A percentile compares a stretch with the other conserved stretches of the same genome.
Conservation (phyloP, 139 green algal genomes). For the Raphidocelis subcapitata region DNA sequence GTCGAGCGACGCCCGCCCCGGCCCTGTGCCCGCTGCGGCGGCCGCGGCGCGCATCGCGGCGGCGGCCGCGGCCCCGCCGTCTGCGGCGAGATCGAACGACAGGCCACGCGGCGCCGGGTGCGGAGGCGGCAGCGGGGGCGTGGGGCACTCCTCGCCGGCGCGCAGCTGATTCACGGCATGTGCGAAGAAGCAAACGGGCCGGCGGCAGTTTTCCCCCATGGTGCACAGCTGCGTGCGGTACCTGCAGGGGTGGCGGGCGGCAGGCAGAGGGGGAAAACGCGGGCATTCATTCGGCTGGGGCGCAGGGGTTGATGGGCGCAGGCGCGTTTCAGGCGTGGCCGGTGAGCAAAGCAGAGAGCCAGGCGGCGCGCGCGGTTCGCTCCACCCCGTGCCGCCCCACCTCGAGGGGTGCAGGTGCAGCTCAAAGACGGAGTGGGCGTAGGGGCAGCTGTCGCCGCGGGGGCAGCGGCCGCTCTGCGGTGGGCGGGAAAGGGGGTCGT, state of each 20-base stretch:
- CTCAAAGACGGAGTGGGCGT: conserved; percentile 92
- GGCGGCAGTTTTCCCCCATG: conserved; percentile 65
- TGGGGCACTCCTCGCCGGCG: conserved; percentile 22
- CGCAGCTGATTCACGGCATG: conserved; percentile 76
- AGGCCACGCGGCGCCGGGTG: not conserved
- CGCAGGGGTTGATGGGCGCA: too few species aligned
- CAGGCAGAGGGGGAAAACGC: not conserved
- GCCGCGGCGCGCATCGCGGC: not conserved
- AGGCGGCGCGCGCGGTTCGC: too few species aligned
- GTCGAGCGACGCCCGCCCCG: not conserved
- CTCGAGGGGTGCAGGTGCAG: conserved; percentile 89
- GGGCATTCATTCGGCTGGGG: too few species aligned
- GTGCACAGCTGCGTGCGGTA: conserved; percentile 94
- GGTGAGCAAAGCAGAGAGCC: too few species aligned
- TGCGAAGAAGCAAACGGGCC: conserved; percentile 89
- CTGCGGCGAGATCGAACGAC: not conserved
- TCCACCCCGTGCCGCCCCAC: too few species aligned
- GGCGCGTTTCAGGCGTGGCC: too few species aligned
- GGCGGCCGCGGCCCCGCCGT: not conserved
- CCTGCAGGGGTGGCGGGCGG: conserved; percentile 15
- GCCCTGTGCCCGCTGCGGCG: not conserved
- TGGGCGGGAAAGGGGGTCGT: too few species aligned
- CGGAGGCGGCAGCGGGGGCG: not conserved
- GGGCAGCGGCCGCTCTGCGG: conserved; percentile 62
- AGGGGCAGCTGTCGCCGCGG: conserved; percentile 76